A percentile compares a stretch with the other conserved stretches of the same genome.
phyloP scores from a whole-genome alignment of 768 basidiomycete genomes.

The Russula abietina region DNA sequence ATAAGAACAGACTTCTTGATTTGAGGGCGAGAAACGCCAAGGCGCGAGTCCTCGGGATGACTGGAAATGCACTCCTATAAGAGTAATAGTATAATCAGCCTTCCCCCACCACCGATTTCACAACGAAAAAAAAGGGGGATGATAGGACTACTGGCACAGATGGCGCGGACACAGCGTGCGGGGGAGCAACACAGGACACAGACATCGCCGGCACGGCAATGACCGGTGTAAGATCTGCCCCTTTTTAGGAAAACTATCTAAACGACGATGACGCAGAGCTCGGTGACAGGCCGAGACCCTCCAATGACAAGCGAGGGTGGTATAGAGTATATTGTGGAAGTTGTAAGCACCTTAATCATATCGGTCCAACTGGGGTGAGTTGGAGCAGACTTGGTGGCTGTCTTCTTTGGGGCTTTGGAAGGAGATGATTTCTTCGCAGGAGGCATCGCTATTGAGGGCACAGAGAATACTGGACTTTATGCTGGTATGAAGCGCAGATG shows the following conservation, averaged over 20 bases:
- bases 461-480: conserved; percentile 27
- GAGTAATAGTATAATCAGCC: conserved; percentile 21
- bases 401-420: conserved; percentile 48
- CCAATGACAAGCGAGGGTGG: conserved; percentile 16
- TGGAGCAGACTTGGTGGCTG: conserved; percentile 35
- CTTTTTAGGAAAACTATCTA: conserved; percentile 32
- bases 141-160: conserved; percentile 13
- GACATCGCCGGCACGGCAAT: conserved; percentile 29
- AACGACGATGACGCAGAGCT: conserved; percentile 22
- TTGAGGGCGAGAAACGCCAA: conserved; percentile 81
- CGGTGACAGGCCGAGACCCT: conserved; percentile 18
- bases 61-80: conserved; percentile 75
- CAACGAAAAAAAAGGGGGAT: conserved; percentile 5
- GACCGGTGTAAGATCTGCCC: conserved; percentile 39
- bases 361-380: conserved; percentile 61
- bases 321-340: conserved; percentile 14
- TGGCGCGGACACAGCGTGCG: conserved; percentile 24
- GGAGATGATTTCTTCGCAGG: conserved; percentile 36
- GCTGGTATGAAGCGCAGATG: conserved; percentile 24
- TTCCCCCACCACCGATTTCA: conserved; percentile 9
- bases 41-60: conserved; percentile 68
- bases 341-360: conserved; percentile 67
- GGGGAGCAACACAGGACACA: conserved; percentile 21
- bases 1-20: conserved; percentile 78
- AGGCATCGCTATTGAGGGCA: conserved; percentile 36